These are phyloP conservation scores for Xylariaceae sp. DNA, from an alignment of 2,329 filamentous ascomycete genomes.

Conservation along the genomic window DNA sequence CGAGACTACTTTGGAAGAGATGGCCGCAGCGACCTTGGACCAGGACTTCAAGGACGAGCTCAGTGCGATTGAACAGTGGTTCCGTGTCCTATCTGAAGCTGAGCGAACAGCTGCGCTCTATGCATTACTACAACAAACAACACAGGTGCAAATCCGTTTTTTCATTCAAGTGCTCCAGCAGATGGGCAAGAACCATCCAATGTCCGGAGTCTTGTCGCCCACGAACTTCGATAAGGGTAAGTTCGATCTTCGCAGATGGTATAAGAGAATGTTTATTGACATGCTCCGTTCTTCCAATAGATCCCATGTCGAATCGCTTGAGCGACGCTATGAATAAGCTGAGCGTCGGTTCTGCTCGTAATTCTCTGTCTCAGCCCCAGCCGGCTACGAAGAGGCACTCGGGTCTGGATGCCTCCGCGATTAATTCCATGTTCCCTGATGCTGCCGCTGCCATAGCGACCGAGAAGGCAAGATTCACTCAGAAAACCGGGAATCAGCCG, in stretches of 20 bases:
- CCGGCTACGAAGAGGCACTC: constrained; percentile 85
- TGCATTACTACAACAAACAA: constrained; percentile 93
- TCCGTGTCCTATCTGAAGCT: constrained; percentile 92
- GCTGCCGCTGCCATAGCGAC: constrained; percentile 97
- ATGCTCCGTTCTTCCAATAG: constrained; percentile 41
- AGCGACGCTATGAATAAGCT: constrained; percentile 96
- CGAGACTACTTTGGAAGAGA: constrained; percentile 96
- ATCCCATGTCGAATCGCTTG: constrained; percentile 93
- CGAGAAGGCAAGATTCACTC: constrained; percentile 95
- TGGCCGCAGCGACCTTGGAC: constrained; percentile 96
- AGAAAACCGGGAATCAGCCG: constrained; percentile 85
- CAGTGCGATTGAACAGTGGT: constrained; percentile 99
- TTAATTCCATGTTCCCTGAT: constrained; percentile 99
- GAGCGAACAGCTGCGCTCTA: constrained; percentile 94
- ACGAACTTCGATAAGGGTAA: constrained; percentile 94
- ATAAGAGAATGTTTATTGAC: constrained; percentile 8
- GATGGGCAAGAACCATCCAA: constrained; percentile 97
- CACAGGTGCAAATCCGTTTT: constrained; percentile 97
- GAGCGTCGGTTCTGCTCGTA: constrained; percentile 78
- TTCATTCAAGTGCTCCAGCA: constrained; percentile 98
- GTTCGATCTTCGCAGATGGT: constrained; percentile 19
- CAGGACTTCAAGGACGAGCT: constrained; percentile 99
- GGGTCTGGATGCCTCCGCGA: constrained; percentile 84
- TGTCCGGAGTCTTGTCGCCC: constrained; percentile 91
- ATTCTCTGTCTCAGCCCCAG: constrained; percentile 76